Percentiles rank a stretch among this genome's conserved stretches.
phyloP scores from a whole-genome alignment of 352 stramenopile genomes.

The Globisporangium megalacanthum region DNA sequence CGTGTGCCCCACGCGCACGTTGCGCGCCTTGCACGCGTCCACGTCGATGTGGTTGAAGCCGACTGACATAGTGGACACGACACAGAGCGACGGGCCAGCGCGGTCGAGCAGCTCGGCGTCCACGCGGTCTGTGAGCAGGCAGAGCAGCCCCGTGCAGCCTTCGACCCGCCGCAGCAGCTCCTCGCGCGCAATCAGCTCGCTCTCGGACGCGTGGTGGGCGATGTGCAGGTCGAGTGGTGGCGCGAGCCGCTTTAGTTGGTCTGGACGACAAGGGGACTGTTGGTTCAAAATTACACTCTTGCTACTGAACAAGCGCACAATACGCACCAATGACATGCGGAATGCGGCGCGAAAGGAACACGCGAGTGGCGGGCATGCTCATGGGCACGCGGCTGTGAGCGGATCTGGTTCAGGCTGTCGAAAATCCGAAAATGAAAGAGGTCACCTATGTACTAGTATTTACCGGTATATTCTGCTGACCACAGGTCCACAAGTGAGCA shows the following conservation, averaged over 20 bases:
- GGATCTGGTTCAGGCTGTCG: no score
- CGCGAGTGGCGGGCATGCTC: conserved; percentile 4
- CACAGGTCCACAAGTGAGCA: no score
- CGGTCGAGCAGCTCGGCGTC: conserved; percentile 57
- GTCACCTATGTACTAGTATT: no score
- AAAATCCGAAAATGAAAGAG: no score
- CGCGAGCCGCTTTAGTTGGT: conserved; percentile 28
- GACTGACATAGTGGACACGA: conserved; percentile 86
- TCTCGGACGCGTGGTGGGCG: conserved; percentile 22
- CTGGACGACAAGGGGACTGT: conserved; percentile 9
- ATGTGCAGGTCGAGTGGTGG: conserved; percentile 15
- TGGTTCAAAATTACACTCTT: no score
- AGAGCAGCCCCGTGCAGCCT: conserved; percentile 52
- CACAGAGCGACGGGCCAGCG: conserved; percentile 47
- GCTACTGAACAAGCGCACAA: not conserved
- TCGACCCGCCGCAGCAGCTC: conserved; percentile 45
- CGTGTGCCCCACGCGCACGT: conserved; percentile 80
- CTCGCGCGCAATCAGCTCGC: conserved; percentile 30
- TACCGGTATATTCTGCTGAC: no score
- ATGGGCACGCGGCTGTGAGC: not conserved
- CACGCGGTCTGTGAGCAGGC: conserved; percentile 64
- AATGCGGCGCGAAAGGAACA: conserved; percentile 71
- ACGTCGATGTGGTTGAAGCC: conserved; percentile 91
- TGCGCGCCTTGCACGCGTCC: conserved; percentile 50
- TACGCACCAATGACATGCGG: conserved; percentile 56